Conservation (phyloP, 805 yeast species). For the Cyberlindnera suaveolens region DNA sequence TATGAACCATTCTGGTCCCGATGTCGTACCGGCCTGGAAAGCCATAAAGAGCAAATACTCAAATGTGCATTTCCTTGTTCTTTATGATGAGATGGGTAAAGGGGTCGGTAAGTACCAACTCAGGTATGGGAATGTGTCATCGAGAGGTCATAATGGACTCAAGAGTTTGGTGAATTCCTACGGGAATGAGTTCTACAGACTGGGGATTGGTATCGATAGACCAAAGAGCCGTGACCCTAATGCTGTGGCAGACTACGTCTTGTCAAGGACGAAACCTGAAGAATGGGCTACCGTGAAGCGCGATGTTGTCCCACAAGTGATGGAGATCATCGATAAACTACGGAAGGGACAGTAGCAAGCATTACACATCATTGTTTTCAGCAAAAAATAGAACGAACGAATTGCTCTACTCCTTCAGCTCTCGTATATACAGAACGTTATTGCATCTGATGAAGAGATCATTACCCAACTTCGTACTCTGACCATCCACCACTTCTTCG, state of each 20-base stretch:
- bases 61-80: slow-evolving; percentile 43
- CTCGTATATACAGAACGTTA: slow-evolving; percentile 56
- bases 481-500: slow-evolving; percentile 43
- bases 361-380: no score
- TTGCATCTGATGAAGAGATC: slow-evolving; percentile 88
- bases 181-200: slow-evolving; percentile 51
- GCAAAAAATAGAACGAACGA: no score
- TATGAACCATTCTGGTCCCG: slow-evolving; percentile 71
- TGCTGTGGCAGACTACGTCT: slow-evolving; percentile 53
- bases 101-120: slow-evolving; percentile 61
- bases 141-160: slow-evolving; percentile 84
- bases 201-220: slow-evolving; percentile 76
- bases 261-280: slow-evolving; percentile 39
- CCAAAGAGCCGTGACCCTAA: slow-evolving; percentile 40
- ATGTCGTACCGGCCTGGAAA: slow-evolving; percentile 44
- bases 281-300: slow-evolving; percentile 39
- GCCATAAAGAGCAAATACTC: slow-evolving; percentile 24
- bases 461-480: slow-evolving; percentile 49
- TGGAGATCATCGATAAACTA: slow-evolving; percentile 27
- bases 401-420: slow-evolving; percentile 9
- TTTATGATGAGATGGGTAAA: slow-evolving; percentile 76
- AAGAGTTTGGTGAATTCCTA: slow-evolving; percentile 43
- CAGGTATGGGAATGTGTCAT: slow-evolving; percentile 51
- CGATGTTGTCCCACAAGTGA: slow-evolving; percentile 36
- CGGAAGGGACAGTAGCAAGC: not conserved